Evolutionary conservation across 441 rosid genomes (phyloP).

Genomic region (Mallotus repandus): DNA sequence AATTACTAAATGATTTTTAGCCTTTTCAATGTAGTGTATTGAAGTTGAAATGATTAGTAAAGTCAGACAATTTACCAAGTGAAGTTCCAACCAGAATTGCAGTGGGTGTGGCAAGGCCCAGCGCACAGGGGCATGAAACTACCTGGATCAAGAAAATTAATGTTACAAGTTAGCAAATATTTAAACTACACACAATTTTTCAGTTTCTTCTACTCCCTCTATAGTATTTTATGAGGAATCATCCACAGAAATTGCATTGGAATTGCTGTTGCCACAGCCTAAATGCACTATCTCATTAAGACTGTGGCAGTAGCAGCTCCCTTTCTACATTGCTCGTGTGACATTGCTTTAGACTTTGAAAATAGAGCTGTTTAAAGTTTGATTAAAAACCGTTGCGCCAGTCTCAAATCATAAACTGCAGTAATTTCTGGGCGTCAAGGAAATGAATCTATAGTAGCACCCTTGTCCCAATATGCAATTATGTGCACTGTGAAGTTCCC

Average conservation of each 20-base stretch:
- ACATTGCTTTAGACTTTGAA: not conserved
- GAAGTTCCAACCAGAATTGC: conserved; percentile 98
- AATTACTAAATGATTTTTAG: not conserved
- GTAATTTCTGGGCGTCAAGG: not conserved
- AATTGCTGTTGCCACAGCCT: not conserved
- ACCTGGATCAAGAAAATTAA: conserved; percentile 49
- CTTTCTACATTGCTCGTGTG: not conserved
- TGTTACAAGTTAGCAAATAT: conserved; percentile 13
- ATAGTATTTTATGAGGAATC: not conserved
- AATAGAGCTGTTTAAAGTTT: not conserved
- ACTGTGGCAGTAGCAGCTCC: not conserved
- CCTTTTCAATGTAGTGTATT: not conserved
- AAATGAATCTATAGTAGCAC: conserved; percentile 7
- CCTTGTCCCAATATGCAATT: not conserved
- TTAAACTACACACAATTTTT: conserved; percentile 3
- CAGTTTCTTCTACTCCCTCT: conserved; percentile 7
- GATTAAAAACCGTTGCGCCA: not conserved
- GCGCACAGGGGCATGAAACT: conserved; percentile 94
- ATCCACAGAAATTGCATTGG: not conserved
- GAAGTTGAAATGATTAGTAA: conserved; percentile 20
- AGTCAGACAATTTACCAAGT: conserved; percentile 55
- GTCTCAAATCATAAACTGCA: not conserved
- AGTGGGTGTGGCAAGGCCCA: conserved; percentile 97
- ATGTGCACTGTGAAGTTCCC: not conserved
- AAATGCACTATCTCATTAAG: not conserved